Conservation (phyloP, 2,329 filamentous ascomycete species). For the Ceratocystis harringtonii region DNA sequence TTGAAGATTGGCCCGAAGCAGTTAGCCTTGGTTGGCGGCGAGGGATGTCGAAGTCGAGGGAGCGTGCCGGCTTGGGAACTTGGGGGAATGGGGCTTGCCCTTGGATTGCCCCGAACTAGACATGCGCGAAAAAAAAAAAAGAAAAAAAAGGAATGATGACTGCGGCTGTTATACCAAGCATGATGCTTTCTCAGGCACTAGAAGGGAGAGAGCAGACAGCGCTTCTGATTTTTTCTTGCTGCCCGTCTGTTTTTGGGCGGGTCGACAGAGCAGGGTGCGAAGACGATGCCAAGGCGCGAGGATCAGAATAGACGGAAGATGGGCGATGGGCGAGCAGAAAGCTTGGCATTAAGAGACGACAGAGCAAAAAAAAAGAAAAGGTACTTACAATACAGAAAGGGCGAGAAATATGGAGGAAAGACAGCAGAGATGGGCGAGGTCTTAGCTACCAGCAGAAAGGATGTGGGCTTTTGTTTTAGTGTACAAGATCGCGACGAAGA, state of each 20-base stretch:
- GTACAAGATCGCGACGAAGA: too few relatives aligned
- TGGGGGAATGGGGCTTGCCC: background rate
- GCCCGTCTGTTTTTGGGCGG: background rate
- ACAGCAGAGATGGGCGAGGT: background rate
- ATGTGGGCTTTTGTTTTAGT: too few relatives aligned
- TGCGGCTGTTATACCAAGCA: background rate
- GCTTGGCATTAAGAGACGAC: background rate
- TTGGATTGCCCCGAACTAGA: background rate
- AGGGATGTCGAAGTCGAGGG: background rate
- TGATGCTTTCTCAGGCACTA: background rate
- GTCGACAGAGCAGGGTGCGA: background rate
- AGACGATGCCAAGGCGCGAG: conserved; percentile 1
- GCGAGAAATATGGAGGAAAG: background rate
- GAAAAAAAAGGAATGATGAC: background rate
- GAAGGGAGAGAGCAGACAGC: background rate
- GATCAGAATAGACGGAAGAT: background rate
- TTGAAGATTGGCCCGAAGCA: background rate
- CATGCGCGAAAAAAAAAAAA: background rate
- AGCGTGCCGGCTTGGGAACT: background rate
- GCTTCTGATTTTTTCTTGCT: background rate
- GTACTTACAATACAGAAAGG: background rate
- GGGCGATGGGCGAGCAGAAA: background rate
- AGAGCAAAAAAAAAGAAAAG: background rate
- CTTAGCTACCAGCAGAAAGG: too few relatives aligned
- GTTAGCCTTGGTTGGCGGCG: background rate